phyloP scores from a whole-genome alignment of 495 filamentous ascomycete species.

The Podospora anserina region DNA sequence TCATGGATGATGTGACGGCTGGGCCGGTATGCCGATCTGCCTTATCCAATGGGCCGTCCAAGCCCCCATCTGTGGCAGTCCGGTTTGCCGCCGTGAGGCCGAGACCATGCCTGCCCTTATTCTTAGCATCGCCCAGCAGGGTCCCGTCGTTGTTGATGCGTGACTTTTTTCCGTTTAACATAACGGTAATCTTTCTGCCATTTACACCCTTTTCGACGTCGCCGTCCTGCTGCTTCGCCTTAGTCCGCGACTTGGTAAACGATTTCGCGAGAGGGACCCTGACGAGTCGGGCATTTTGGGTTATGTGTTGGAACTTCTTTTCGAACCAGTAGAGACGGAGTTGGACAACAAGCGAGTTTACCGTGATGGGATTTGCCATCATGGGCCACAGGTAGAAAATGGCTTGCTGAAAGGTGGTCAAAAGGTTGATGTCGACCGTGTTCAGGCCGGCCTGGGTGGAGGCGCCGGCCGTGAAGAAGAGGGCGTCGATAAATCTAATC shows the following conservation, averaged over 20 bases:
- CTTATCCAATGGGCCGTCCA: not conserved
- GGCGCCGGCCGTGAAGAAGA: slow-evolving; percentile 77
- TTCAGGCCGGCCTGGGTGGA: slow-evolving; percentile 93
- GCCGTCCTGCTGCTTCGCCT: slow-evolving; percentile 37
- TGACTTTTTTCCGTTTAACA: slow-evolving; percentile 51
- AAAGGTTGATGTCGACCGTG: slow-evolving; percentile 70
- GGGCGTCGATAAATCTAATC: slow-evolving; percentile 79
- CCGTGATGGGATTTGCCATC: slow-evolving; percentile 84
- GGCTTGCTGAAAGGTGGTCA: slow-evolving; percentile 75
- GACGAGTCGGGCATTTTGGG: slow-evolving; percentile 45
- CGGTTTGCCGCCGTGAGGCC: slow-evolving; percentile 4
- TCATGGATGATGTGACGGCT: slow-evolving; percentile 29
- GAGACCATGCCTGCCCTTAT: slow-evolving; percentile 15
- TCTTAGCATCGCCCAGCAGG: slow-evolving; percentile 25
- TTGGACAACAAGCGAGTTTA: slow-evolving; percentile 84
- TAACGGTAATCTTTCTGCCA: slow-evolving; percentile 68
- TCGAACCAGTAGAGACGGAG: slow-evolving; percentile 97
- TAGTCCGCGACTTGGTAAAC: slow-evolving; percentile 54
- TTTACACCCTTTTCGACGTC: slow-evolving; percentile 66
- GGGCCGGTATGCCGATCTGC: not conserved
- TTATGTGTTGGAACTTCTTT: slow-evolving; percentile 73
- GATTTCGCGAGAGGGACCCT: slow-evolving; percentile 48
- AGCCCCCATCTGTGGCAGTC: not conserved
- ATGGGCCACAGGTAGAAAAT: slow-evolving; percentile 67
- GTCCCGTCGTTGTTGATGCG: slow-evolving; percentile 50